Base-by-base conservation (phyloP, 257 asterid species). In the Solanum tarapatanum region DNA sequence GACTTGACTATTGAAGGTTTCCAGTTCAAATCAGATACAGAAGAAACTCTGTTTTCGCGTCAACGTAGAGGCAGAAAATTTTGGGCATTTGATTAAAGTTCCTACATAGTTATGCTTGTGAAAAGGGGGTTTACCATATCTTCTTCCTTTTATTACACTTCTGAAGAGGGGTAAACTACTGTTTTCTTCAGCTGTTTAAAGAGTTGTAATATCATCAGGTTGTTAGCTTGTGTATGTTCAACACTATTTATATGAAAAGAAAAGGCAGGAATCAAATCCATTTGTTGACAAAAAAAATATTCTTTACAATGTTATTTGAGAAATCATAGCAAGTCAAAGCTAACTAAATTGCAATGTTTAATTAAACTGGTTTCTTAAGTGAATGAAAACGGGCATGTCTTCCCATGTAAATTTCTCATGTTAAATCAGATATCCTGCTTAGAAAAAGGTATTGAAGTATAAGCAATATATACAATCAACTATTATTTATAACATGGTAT, bases 371-470 rank as follows among this genome's bases (percentile, higher is more conserved):
- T 51, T 51, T n/a, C n/a, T 51, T 13, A 0, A 51, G 60, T 51
- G 0, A 51, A 51, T 51, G 0, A 48, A 14, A 48, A 48, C 0
- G 58, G 0, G 14, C 58, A 14, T 16, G 60, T 14, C 60, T 14
- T 48, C 0, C 60, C 8, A 45, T 45, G 19, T 45, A 4, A 45
- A 45, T 2, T 45, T 45, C 58, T 45, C 58, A 45, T 45, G 58
- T 45, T 45, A 45, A 45, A 45, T 45, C 58, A 45, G 55, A 45
- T 0, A 0, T 0, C 0, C 58, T 45, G 0, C 7, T 45, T 45
- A 45, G 58, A 45, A 45, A 13, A 13, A 45, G 19, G 58, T 45
- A 13, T 45, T 45, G 55, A 45, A 45, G 55, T 45, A 45, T 13
- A 48, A 48, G 0, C 21, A 48, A 48, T 0, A 48, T 48, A 30